Conservation (phyloP, 1,139 yeast species). For the Pichia sorboxylosa region DNA sequence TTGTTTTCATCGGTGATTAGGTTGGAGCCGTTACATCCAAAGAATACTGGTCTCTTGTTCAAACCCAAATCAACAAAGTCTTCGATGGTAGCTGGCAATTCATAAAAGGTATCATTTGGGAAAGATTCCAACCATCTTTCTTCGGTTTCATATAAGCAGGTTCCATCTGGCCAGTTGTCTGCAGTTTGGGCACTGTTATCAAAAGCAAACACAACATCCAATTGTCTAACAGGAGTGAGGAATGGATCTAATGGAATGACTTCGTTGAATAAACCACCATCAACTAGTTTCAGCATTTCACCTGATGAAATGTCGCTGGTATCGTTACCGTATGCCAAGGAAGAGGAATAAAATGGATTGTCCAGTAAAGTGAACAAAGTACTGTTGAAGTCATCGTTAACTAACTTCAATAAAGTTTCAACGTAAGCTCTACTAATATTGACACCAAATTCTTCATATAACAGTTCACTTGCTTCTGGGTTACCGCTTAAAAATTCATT, state of each 20-base stretch:
- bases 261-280: conserved; percentile 61
- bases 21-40: conserved; percentile 33
- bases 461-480: not conserved
- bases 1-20: conserved; percentile 24
- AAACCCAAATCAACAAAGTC: conserved; percentile 33
- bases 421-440: conserved; percentile 12
- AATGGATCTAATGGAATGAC: conserved; percentile 53
- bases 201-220: conserved; percentile 49
- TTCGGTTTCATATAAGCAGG: conserved; percentile 31
- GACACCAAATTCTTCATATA: conserved; percentile 10
- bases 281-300: conserved; percentile 31
- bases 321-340: conserved; percentile 27
- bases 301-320: conserved; percentile 24
- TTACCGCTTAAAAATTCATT: conserved; percentile 7
- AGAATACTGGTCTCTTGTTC: conserved; percentile 38
- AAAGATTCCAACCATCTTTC: conserved; percentile 29
- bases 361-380: conserved; percentile 32
- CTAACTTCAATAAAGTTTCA: conserved; percentile 9
- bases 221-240: conserved; percentile 36
- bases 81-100: conserved; percentile 33
- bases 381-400: conserved; percentile 13
- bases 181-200: conserved; percentile 59
- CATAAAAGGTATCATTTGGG: conserved; percentile 34
- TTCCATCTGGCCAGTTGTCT: conserved; percentile 54
- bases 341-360: conserved; percentile 52